These are phyloP conservation scores for Stereocaulon alpinum DNA, from an alignment of 495 filamentous ascomycete species.

Conservation along the genomic window DNA sequence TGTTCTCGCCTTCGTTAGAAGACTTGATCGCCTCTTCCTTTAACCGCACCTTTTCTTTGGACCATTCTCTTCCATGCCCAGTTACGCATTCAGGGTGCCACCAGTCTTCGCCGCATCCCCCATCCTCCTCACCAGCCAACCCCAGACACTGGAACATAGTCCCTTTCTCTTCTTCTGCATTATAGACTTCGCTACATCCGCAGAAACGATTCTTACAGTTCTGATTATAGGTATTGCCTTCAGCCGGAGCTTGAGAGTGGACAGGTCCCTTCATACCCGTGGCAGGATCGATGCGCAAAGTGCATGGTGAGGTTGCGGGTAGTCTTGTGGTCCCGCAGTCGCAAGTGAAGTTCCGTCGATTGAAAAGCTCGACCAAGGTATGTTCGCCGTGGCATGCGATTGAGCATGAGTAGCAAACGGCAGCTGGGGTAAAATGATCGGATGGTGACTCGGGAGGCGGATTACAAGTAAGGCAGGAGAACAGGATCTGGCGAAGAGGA, in stretches of 20 bases:
- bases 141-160: conserved; percentile 99
- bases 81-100: conserved; percentile 94
- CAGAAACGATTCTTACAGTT: conserved; percentile 94
- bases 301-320: conserved; percentile 58
- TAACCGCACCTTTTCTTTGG: conserved; percentile 23
- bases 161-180: conserved; percentile 75
- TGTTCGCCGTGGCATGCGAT: conserved; percentile 96
- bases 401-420: conserved; percentile 91
- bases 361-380: conserved; percentile 89
- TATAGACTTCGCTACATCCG: conserved; percentile 76
- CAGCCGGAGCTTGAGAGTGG: conserved; percentile 58
- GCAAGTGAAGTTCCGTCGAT: conserved; percentile 88
- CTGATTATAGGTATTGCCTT: conserved; percentile 81
- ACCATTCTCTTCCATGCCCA: conserved; percentile 53
- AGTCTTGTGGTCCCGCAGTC: conserved; percentile 89
- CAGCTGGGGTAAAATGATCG: conserved; percentile 62
- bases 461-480: conserved; percentile 87
- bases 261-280: conserved; percentile 67
- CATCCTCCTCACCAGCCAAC: conserved; percentile 64
- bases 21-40: conserved; percentile 18
- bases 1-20: conserved; percentile 13
- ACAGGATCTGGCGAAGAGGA: conserved; percentile 73
- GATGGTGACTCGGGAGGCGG: conserved; percentile 54
- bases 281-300: conserved; percentile 59
- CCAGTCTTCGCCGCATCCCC: conserved; percentile 97